These are phyloP conservation scores for Kalanchoe fedtschenkoi DNA, from an alignment of 164 flowering plant species.

Conservation along the genomic window DNA sequence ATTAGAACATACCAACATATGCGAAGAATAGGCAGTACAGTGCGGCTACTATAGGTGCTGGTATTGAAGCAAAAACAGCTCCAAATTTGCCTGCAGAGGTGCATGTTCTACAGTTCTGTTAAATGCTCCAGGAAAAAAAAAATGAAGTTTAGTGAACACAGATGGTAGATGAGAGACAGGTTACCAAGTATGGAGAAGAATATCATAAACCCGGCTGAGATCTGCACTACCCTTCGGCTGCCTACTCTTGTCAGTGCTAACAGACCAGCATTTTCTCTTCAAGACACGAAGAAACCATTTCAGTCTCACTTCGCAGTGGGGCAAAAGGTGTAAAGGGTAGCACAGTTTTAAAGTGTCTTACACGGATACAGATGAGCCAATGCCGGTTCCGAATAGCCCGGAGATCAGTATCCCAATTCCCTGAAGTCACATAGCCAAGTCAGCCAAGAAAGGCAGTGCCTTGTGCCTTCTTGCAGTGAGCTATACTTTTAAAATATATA, in stretches of 20 bases:
- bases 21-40: slow-evolving; percentile 5
- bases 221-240: slow-evolving; percentile 4
- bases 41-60: slow-evolving; percentile 3
- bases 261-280: slow-evolving; percentile 4
- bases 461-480: neutral
- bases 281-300: neutral
- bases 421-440: slow-evolving; percentile 17
- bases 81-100: slow-evolving; percentile 5
- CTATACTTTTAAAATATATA: neutral
- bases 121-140: neutral
- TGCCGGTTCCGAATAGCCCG: slow-evolving; percentile 83
- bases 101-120: neutral
- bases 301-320: neutral
- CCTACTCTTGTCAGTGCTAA: slow-evolving; percentile 4
- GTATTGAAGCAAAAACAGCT: neutral
- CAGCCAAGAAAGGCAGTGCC: neutral
- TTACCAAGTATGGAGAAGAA: slow-evolving; percentile 3
- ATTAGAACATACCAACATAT: slow-evolving; percentile 2
- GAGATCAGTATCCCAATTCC: slow-evolving; percentile 73
- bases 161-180: neutral
- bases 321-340: neutral
- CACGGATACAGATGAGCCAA: slow-evolving; percentile 81
- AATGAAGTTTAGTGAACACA: neutral
- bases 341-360: slow-evolving; percentile 23
- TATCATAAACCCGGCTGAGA: too few relatives aligned